These are phyloP conservation scores for Cadophora luteo-olivacea DNA, from an alignment of 2,329 filamentous ascomycete genomes.

Conservation along the genomic window DNA sequence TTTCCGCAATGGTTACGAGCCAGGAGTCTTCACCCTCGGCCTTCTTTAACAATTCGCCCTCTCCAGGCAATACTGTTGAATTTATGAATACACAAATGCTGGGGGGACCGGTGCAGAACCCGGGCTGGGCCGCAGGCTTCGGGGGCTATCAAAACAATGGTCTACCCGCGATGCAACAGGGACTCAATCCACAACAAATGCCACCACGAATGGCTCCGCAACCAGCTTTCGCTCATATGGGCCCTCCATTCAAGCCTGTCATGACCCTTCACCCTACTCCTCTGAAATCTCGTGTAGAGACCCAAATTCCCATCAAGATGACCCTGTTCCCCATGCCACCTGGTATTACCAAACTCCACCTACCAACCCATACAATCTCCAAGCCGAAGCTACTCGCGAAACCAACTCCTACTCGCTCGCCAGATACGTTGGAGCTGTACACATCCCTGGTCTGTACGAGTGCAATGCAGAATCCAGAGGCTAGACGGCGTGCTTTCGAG, in stretches of 20 bases:
- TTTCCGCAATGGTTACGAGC: conserved; percentile 58
- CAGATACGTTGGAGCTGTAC: conserved; percentile 80
- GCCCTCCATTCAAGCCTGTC: conserved; percentile 45
- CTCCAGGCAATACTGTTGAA: conserved; percentile 51
- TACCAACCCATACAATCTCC: conserved; percentile 89
- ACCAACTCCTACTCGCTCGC: conserved; percentile 65
- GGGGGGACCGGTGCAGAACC: conserved; percentile 33
- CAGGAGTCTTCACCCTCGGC: conserved; percentile 59
- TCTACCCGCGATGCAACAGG: conserved; percentile 27
- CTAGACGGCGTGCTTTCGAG: conserved; percentile 65
- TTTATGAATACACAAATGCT: conserved; percentile 47
- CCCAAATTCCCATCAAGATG: conserved; percentile 89
- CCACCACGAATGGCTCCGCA: conserved; percentile 33
- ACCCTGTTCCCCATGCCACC: conserved; percentile 77
- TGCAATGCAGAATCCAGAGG: conserved; percentile 78
- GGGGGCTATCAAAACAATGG: conserved; percentile 31
- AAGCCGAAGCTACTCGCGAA: conserved; percentile 91
- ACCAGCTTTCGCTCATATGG: conserved; percentile 37
- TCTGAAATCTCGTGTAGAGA: conserved; percentile 91
- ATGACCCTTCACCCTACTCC: conserved; percentile 72
- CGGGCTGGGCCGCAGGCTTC: conserved; percentile 47
- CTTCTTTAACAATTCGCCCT: conserved; percentile 55
- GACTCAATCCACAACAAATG: conserved; percentile 30
- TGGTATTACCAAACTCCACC: conserved; percentile 79
- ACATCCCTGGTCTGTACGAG: conserved; percentile 90